Percentiles rank a stretch among this genome's conserved stretches.
Evolutionary conservation across 176 grass and related monocot species (phyloP).

Genomic region (Tuctoria greenei): DNA sequence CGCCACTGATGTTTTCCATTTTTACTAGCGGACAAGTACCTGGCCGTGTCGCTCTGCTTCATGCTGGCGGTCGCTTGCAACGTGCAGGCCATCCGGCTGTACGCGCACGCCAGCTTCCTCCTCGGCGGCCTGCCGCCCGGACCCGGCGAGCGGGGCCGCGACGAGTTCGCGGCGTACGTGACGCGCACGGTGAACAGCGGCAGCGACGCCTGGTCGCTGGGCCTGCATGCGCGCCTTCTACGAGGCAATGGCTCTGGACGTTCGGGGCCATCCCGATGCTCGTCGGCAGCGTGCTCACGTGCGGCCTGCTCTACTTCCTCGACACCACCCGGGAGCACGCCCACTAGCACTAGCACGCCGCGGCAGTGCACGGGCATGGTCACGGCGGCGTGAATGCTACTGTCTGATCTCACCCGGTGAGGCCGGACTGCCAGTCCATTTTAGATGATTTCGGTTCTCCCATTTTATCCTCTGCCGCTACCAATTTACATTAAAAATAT

Average conservation of each 20-base stretch:
- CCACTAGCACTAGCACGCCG: background rate
- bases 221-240: conserved; percentile 83
- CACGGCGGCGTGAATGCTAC: background rate
- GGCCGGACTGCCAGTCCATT: background rate
- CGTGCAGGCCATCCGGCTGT: conserved; percentile 79
- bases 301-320: conserved; percentile 61
- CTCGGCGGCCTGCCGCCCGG: conserved; percentile 48
- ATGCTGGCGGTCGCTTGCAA: conserved; percentile 82
- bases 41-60: conserved; percentile 82
- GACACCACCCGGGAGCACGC: conserved; percentile 48
- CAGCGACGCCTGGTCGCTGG: conserved; percentile 83
- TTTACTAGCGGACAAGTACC: conserved; percentile 74
- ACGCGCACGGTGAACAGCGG: conserved; percentile 60
- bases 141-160: background rate
- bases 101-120: conserved; percentile 78
- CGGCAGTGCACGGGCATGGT: background rate
- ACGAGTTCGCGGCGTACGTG: conserved; percentile 51
- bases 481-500: too few species aligned
- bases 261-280: conserved; percentile 88
- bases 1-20: too few species aligned
- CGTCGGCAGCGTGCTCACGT: conserved; percentile 52
- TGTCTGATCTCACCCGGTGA: background rate
- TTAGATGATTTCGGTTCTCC: background rate
- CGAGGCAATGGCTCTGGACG: conserved; percentile 70
- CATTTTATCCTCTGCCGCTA: background rate